These are phyloP conservation scores for Talaromyces sp. DNA, from an alignment of 2,329 filamentous ascomycete genomes.

Conservation along the genomic window DNA sequence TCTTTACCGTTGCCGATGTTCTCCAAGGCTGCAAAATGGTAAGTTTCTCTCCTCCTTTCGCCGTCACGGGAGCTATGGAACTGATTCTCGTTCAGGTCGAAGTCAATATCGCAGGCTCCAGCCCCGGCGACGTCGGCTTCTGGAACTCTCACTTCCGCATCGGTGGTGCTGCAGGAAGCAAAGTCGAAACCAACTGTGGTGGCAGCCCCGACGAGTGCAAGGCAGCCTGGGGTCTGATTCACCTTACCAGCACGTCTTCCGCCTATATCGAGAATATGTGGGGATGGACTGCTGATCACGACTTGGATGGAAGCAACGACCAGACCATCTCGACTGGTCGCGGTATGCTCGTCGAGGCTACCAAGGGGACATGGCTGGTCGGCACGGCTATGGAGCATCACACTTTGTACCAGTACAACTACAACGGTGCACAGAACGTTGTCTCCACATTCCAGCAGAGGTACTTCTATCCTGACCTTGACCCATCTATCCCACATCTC, in stretches of 20 bases:
- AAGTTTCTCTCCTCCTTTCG: background rate
- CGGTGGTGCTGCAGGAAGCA: slow-evolving; percentile 45
- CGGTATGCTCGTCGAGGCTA: slow-evolving; percentile 47
- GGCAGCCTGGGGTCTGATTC: slow-evolving; percentile 50
- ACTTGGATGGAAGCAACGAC: slow-evolving; percentile 41
- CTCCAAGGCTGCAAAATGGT: slow-evolving; percentile 42
- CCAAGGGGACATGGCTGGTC: slow-evolving; percentile 52
- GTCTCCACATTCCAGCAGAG: slow-evolving; percentile 43
- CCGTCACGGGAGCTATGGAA: background rate
- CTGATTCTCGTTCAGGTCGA: slow-evolving; percentile 33
- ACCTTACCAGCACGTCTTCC: slow-evolving; percentile 47
- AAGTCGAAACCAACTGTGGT: slow-evolving; percentile 39
- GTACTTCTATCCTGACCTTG: background rate
- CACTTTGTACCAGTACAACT: slow-evolving; percentile 53
- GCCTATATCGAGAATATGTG: slow-evolving; percentile 55
- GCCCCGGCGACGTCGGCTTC: slow-evolving; percentile 50
- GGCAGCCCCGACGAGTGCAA: slow-evolving; percentile 42
- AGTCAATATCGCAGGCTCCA: slow-evolving; percentile 48
- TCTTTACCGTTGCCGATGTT: slow-evolving; percentile 49
- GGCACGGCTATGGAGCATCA: slow-evolving; percentile 54
- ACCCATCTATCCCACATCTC: no score
- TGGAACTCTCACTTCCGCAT: slow-evolving; percentile 48
- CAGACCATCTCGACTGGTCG: slow-evolving; percentile 39
- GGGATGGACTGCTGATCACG: slow-evolving; percentile 50
- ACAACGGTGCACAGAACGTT: slow-evolving; percentile 50